These are phyloP conservation scores for Fusarium piperis DNA, from an alignment of 2,329 filamentous ascomycete genomes.

Conservation along the genomic window DNA sequence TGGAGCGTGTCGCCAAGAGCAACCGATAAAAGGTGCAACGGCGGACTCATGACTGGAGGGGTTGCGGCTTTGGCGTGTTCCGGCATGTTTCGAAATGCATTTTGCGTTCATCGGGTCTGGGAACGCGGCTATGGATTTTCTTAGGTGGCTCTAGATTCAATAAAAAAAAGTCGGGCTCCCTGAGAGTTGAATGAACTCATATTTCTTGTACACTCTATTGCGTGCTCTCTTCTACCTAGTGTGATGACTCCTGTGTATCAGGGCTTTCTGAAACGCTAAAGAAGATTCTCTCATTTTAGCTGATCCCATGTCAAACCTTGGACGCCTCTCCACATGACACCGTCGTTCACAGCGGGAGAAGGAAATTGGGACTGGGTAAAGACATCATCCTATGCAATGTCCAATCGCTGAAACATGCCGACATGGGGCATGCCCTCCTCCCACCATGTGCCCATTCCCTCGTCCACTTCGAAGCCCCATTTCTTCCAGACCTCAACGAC, in stretches of 20 bases:
- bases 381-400: slow-evolving; percentile 44
- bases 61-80: slow-evolving; percentile 56
- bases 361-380: slow-evolving; percentile 32
- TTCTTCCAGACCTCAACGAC: slow-evolving; percentile 73
- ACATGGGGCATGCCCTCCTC: slow-evolving; percentile 89
- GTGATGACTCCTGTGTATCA: not conserved
- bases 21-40: slow-evolving; percentile 85
- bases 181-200: slow-evolving; percentile 50
- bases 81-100: slow-evolving; percentile 59
- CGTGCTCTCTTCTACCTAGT: slow-evolving; percentile 6
- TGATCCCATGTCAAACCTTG: not conserved
- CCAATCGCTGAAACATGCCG: slow-evolving; percentile 76
- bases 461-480: slow-evolving; percentile 79
- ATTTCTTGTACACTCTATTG: slow-evolving; percentile 20
- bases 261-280: not conserved
- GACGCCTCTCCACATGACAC: slow-evolving; percentile 1
- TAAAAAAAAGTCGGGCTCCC: slow-evolving; percentile 55
- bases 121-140: slow-evolving; percentile 57
- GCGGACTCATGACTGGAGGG: slow-evolving; percentile 49
- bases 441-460: slow-evolving; percentile 78
- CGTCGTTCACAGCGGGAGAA: not conserved
- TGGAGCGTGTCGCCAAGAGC: slow-evolving; percentile 99
- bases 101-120: slow-evolving; percentile 57
- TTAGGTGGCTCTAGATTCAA: slow-evolving; percentile 56
- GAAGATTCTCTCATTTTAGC: not conserved